These are phyloP conservation scores for Apostasia shenzhenica DNA, from an alignment of 106 monocot genomes.

Conservation along the genomic window DNA sequence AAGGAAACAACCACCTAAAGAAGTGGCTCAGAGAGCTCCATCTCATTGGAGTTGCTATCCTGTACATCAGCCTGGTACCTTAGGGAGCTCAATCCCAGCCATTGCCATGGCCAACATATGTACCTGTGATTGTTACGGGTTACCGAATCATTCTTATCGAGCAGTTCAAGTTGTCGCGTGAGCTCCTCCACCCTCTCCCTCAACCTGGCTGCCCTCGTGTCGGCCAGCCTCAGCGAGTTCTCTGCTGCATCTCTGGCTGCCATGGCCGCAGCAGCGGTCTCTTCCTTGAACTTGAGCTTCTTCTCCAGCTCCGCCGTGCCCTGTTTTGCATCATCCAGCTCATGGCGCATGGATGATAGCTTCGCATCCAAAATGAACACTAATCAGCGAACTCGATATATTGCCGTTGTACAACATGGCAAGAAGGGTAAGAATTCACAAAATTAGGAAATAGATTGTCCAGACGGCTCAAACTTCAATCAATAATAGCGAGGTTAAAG, in stretches of 20 bases:
- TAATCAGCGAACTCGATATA: neutral
- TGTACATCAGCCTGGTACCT: conserved; percentile 25
- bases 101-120: conserved; percentile 96
- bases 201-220: conserved; percentile 53
- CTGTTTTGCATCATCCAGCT: conserved; percentile 73
- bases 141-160: conserved; percentile 27
- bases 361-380: conserved; percentile 13
- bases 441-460: too few species aligned
- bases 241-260: conserved; percentile 97
- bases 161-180: conserved; percentile 62
- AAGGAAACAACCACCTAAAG: conserved; percentile 22
- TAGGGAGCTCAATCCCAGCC: conserved; percentile 78
- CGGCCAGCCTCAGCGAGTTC: conserved; percentile 69
- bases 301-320: conserved; percentile 53
- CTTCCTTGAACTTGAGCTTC: conserved; percentile 97
- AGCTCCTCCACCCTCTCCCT: conserved; percentile 90
- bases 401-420: neutral
- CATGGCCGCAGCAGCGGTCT: conserved; percentile 82
- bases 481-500: too few species aligned
- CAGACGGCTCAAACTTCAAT: too few species aligned
- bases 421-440: too few species aligned
- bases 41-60: conserved; percentile 61
- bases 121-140: conserved; percentile 43
- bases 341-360: conserved; percentile 59
- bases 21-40: conserved; percentile 96